These are phyloP conservation scores for Boletus patriciae DNA, from an alignment of 768 basidiomycete species.

Conservation along the genomic window DNA sequence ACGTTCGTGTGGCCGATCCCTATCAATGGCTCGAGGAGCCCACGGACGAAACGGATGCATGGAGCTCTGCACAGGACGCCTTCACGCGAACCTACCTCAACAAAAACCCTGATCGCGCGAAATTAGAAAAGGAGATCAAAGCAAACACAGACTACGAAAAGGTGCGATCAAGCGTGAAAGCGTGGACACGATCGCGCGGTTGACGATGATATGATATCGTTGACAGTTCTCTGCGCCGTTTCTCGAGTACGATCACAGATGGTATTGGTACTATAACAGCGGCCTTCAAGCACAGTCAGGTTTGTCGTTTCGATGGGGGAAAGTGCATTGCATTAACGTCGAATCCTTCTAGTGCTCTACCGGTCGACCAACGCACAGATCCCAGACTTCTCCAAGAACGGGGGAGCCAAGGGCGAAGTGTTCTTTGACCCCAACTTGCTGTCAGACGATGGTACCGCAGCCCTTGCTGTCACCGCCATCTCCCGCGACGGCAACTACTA, in stretches of 20 bases:
- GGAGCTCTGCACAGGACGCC: slow-evolving; percentile 60
- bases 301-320: slow-evolving; percentile 11
- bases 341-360: slow-evolving; percentile 49
- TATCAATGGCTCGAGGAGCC: slow-evolving; percentile 74
- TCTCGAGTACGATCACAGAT: slow-evolving; percentile 62
- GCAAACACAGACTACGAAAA: slow-evolving; percentile 53
- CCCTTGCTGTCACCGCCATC: slow-evolving; percentile 58
- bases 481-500: slow-evolving; percentile 67
- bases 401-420: slow-evolving; percentile 56
- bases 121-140: slow-evolving; percentile 58
- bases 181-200: background rate
- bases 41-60: slow-evolving; percentile 60
- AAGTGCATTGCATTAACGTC: background rate
- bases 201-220: slow-evolving; percentile 1
- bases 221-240: slow-evolving; percentile 61
- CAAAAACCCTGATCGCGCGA: slow-evolving; percentile 57
- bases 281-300: slow-evolving; percentile 70
- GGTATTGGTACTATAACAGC: slow-evolving; percentile 82
- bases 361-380: slow-evolving; percentile 54
- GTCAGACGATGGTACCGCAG: slow-evolving; percentile 68
- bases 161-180: slow-evolving; percentile 26
- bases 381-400: slow-evolving; percentile 51
- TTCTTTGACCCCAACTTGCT: slow-evolving; percentile 83
- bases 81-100: slow-evolving; percentile 63
- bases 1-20: slow-evolving; percentile 66